Evolutionary conservation across 495 filamentous ascomycete species (phyloP), one percentile per base, ranked within the genome.

Genomic region (Xylaria longipes): DNA sequence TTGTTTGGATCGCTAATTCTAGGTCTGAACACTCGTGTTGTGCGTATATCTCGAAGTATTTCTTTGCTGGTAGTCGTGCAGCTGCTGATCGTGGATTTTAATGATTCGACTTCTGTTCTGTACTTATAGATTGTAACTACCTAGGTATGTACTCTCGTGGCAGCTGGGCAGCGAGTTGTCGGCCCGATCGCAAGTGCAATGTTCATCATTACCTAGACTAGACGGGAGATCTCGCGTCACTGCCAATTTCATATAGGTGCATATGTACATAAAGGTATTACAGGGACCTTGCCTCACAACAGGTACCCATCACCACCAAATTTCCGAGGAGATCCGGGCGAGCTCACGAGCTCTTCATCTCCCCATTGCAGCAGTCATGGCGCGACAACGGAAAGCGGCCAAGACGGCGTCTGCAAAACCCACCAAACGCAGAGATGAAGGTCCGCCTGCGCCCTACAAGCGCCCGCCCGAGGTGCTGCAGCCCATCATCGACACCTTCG

Each of bases 401-500:
- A 78, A 73, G 63, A 39, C 75, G 3, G 41, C 48, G 12, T 37
- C 74, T n/a, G 68, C 39, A 41, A 72, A 73, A 45, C 68, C 74
- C 14, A 65, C 50, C 54, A 73, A 73, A 56, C 74, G 72, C 57
- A 77, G 71, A 43, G 70, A 78, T 56, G 72, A 63, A 58, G 73
- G 74, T 8, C 77, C 78, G n/a, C 88, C 89, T 3, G 78, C 84
- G 45, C 93, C 93, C 7, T 95, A 94, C 84, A 83, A 82, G 57
- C 81, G 81, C 71, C 88, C 89, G 0, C 88, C 92, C 4, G 66
- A 84, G 29, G 76, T 81, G 27, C 86, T 95, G 48, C 66, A 84
- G 17, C 87, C 90, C 25, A 88, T 95, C 80, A 83, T 90, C 76
- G 71, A 84, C 46, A 87, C 83, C 27, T 87, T 95, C 72, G 84